Conservation (phyloP, 176 grass and related monocot genomes). For the Eleusine coracana region DNA sequence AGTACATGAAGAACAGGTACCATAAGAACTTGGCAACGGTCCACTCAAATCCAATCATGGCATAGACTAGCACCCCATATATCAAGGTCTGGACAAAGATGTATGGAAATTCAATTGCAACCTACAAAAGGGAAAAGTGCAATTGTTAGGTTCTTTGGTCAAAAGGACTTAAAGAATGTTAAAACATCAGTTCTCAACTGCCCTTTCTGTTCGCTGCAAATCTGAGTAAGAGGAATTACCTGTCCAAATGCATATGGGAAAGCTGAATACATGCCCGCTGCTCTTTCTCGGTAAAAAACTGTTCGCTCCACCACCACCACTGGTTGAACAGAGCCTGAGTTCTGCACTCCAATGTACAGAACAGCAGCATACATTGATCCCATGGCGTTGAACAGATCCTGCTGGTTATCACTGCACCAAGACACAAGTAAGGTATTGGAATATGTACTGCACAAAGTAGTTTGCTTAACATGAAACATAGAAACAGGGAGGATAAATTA, state of each 20-base stretch:
- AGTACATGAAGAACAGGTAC: constrained; percentile 97
- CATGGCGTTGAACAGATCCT: constrained; percentile 86
- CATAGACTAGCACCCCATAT: constrained; percentile 71
- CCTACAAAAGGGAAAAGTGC: constrained; percentile 47
- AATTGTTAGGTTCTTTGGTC: constrained; percentile 29
- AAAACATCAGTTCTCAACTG: neutral
- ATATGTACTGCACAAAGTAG: constrained; percentile 14
- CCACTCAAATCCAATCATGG: constrained; percentile 88
- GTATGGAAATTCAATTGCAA: constrained; percentile 73
- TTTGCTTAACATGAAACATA: neutral
- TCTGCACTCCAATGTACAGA: constrained; percentile 75
- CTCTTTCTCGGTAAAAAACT: constrained; percentile 89
- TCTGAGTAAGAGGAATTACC: constrained; percentile 44
- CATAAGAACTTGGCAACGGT: constrained; percentile 81
- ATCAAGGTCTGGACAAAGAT: constrained; percentile 63
- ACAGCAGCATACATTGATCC: constrained; percentile 90
- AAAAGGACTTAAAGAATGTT: constrained; percentile 24
- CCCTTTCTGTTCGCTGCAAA: neutral
- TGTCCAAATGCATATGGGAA: constrained; percentile 94
- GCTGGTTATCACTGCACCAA: constrained; percentile 43
- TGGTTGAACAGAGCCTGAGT: constrained; percentile 78
- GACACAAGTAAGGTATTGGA: constrained; percentile 31
- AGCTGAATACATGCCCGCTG: constrained; percentile 94
- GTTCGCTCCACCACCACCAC: constrained; percentile 82
- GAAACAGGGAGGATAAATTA: constrained; percentile 16